Percentiles rank a stretch among this genome's conserved stretches.
These are phyloP conservation scores for Auricularia auricula-judae DNA, from an alignment of 768 basidiomycete species.

Conservation along the genomic window DNA sequence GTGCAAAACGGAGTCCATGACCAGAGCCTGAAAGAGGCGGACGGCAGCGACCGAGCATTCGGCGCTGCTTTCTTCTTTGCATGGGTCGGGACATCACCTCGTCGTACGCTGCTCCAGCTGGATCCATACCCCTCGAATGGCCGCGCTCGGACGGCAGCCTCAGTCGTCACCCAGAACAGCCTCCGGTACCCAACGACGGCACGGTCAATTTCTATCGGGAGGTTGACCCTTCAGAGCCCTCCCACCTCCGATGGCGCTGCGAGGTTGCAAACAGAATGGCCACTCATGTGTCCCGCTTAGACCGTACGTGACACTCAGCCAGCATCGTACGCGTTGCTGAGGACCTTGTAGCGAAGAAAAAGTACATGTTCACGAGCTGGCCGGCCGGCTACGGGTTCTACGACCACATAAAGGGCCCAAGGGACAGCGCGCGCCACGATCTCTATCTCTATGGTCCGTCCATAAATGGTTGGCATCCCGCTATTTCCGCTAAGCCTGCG, in stretches of 20 bases:
- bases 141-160: constrained; percentile 48
- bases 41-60: neutral
- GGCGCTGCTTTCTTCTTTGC: neutral
- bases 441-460: constrained; percentile 62
- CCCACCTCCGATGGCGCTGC: constrained; percentile 46
- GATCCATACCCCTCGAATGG: constrained; percentile 34
- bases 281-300: constrained; percentile 34
- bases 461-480: neutral
- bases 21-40: neutral
- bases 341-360: constrained; percentile 7
- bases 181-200: constrained; percentile 45
- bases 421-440: constrained; percentile 50
- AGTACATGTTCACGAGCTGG: constrained; percentile 52
- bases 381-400: constrained; percentile 61
- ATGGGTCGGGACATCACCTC: neutral
- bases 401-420: constrained; percentile 63
- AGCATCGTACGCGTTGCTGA: neutral
- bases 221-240: constrained; percentile 37
- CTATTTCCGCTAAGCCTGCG: too few relatives aligned
- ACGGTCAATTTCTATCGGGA: constrained; percentile 63
- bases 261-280: constrained; percentile 33
- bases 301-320: neutral
- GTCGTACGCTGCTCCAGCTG: neutral
- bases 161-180: constrained; percentile 42
- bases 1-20: neutral